phyloP scores from a whole-genome alignment of 2,329 filamentous ascomycete species.

The Rhynchosporium agropyri region DNA sequence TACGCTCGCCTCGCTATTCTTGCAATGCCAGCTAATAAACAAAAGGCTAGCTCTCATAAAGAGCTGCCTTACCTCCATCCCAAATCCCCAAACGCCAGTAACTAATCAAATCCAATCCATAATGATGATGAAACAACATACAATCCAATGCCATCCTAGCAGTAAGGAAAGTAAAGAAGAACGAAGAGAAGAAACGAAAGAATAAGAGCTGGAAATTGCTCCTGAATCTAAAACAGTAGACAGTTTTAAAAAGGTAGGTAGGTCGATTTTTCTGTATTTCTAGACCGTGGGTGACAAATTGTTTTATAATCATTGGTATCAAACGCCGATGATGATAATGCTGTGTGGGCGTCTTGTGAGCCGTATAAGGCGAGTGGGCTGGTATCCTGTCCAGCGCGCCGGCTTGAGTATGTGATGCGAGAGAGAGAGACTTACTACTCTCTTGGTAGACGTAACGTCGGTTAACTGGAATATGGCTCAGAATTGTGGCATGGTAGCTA shows the following conservation, averaged over 20 bases:
- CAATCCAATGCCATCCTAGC: constrained; percentile 2
- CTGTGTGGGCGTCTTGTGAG: constrained; percentile 4
- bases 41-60: not conserved
- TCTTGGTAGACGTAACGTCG: not conserved
- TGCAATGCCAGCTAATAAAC: not conserved
- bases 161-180: not conserved
- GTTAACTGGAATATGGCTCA: constrained; percentile 19
- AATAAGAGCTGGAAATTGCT: not conserved
- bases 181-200: not conserved
- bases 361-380: not conserved
- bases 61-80: not conserved
- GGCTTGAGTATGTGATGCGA: not conserved
- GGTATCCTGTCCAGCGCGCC: constrained; percentile 13
- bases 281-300: not conserved
- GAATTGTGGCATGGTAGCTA: constrained; percentile 40
- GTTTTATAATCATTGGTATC: constrained; percentile 12
- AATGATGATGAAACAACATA: constrained; percentile 1
- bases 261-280: not conserved
- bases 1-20: not conserved
- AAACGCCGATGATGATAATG: constrained; percentile 15
- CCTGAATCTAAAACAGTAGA: constrained; percentile 17
- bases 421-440: constrained; percentile 7
- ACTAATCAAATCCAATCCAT: not conserved
- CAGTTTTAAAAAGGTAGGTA: constrained; percentile 16
- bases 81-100: constrained; percentile 9